These are phyloP conservation scores for Ustilago sp. DNA, from an alignment of 1,284 basidiomycete genomes.

Conservation along the genomic window DNA sequence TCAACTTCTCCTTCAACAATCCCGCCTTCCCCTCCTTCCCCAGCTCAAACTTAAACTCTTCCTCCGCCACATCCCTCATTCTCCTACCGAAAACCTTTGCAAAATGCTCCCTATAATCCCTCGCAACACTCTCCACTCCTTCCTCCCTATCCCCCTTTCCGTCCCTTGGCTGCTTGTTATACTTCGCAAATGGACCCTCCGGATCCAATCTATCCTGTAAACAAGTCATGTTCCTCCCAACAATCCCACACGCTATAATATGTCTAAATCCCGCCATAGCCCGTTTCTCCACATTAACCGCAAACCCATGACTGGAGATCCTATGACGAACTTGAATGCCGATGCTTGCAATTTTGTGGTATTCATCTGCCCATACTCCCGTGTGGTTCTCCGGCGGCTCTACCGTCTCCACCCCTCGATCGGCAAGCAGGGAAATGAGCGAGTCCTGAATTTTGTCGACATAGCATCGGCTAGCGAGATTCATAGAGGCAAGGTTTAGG, in stretches of 20 bases:
- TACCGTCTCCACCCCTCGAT: slow-evolving; percentile 71
- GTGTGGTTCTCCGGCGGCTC: slow-evolving; percentile 60
- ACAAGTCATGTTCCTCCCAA: slow-evolving; percentile 80
- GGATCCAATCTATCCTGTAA: slow-evolving; percentile 51
- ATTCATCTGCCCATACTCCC: slow-evolving; percentile 64
- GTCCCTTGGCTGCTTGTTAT: background rate
- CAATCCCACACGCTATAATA: slow-evolving; percentile 91
- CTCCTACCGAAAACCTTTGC: slow-evolving; percentile 29
- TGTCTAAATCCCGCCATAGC: slow-evolving; percentile 82
- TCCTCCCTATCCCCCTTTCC: slow-evolving; percentile 4
- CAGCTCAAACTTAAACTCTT: slow-evolving; percentile 24
- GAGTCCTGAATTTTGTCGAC: slow-evolving; percentile 78
- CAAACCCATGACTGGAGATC: slow-evolving; percentile 93
- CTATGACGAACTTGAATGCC: slow-evolving; percentile 96
- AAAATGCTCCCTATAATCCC: slow-evolving; percentile 20
- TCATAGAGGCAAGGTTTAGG: slow-evolving; percentile 79
- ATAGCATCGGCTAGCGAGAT: slow-evolving; percentile 76
- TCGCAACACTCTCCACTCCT: slow-evolving; percentile 16
- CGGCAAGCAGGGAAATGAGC: slow-evolving; percentile 74
- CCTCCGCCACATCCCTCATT: background rate
- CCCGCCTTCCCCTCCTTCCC: background rate
- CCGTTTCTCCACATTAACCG: slow-evolving; percentile 86
- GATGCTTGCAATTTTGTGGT: slow-evolving; percentile 88
- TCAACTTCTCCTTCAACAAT: slow-evolving; percentile 1
- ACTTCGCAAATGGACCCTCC: slow-evolving; percentile 13